phyloP scores from a whole-genome alignment of 148 eudicot genomes.

The Salicornia ramosissima region DNA sequence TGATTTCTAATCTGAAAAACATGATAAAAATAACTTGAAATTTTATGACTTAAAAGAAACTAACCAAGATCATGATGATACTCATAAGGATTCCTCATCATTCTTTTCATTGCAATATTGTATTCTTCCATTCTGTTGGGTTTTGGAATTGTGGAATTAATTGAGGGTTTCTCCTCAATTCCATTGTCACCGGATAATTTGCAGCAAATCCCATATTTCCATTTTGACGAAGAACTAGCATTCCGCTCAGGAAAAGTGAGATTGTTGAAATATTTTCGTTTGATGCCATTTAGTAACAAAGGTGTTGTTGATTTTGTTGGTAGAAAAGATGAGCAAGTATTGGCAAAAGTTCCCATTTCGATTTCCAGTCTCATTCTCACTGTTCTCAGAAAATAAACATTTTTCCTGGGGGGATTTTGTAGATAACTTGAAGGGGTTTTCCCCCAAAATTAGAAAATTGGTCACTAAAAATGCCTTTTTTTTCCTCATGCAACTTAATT shows the following conservation, averaged over 20 bases:
- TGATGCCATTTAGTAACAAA: slow-evolving; percentile 25
- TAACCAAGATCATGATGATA: slow-evolving; percentile 95
- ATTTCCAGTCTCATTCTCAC: background rate
- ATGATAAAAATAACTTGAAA: background rate
- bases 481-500: no score
- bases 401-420: no score
- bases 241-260: slow-evolving; percentile 18
- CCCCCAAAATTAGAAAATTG: no score
- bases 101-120: slow-evolving; percentile 70
- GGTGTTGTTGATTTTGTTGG: slow-evolving; percentile 4
- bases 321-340: slow-evolving; percentile 18
- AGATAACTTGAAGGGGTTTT: no score
- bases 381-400: background rate
- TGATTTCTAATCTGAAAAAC: background rate
- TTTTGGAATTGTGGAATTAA: slow-evolving; percentile 18
- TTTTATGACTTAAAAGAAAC: slow-evolving; percentile 19
- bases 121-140: slow-evolving; percentile 64
- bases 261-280: slow-evolving; percentile 14
- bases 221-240: no score
- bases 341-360: slow-evolving; percentile 36
- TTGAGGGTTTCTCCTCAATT: slow-evolving; percentile 29
- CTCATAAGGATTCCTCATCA: slow-evolving; percentile 95
- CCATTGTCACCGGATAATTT: slow-evolving; percentile 40
- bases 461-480: no score
- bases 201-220: slow-evolving; percentile 33